These are phyloP conservation scores for Sporothrix sp. DNA, from an alignment of 2,329 filamentous ascomycete species.

Conservation along the genomic window DNA sequence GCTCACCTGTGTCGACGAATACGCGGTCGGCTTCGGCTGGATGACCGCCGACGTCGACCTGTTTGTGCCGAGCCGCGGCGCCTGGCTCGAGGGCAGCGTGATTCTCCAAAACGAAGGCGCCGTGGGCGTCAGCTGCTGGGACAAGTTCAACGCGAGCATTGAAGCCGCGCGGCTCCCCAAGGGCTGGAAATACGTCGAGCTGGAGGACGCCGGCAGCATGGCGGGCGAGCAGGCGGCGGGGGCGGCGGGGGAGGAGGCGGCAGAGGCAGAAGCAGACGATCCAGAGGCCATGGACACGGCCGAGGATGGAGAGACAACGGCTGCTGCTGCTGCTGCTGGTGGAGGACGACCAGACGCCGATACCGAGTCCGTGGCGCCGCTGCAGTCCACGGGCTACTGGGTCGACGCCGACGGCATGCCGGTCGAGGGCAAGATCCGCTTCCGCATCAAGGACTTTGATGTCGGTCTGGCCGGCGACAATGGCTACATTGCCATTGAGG, in stretches of 20 bases:
- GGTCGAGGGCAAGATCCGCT: conserved; percentile 61
- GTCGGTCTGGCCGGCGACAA: conserved; percentile 64
- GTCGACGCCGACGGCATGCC: conserved; percentile 59
- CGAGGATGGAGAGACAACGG: neutral
- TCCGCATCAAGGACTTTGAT: conserved; percentile 78
- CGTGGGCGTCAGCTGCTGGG: conserved; percentile 79
- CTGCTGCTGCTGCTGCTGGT: neutral
- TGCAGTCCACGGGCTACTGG: conserved; percentile 61
- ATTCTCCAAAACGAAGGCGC: conserved; percentile 85
- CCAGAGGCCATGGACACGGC: neutral
- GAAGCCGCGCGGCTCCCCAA: conserved; percentile 64
- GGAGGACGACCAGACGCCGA: conserved; percentile 15
- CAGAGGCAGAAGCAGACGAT: no score
- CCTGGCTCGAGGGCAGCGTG: conserved; percentile 68
- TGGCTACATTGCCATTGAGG: conserved; percentile 76
- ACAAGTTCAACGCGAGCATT: conserved; percentile 85
- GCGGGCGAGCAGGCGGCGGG: conserved; percentile 22
- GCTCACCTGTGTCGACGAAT: conserved; percentile 60
- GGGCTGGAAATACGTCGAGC: conserved; percentile 70
- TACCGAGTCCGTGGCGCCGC: neutral
- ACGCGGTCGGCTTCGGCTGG: conserved; percentile 78
- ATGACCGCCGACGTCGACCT: conserved; percentile 79
- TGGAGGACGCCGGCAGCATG: conserved; percentile 24
- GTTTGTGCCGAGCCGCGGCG: conserved; percentile 65
- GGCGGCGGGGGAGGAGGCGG: conserved; percentile 22